These are phyloP conservation scores for Globisporangium alternatum DNA, from an alignment of 352 stramenopile species.

Conservation along the genomic window DNA sequence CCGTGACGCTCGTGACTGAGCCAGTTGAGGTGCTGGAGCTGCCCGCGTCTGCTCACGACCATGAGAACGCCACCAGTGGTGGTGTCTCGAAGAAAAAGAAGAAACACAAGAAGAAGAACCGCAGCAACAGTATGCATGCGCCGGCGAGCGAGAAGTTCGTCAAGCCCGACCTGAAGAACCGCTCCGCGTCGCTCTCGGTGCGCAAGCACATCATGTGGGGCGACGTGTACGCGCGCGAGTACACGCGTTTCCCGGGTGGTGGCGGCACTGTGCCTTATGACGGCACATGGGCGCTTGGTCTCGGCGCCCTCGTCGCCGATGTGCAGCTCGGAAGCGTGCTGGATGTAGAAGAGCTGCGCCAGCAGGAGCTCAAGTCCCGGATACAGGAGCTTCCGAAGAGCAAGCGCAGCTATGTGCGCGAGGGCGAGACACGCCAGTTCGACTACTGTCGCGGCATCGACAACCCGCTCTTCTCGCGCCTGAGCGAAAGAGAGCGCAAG, in stretches of 20 bases:
- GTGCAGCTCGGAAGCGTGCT: conserved; percentile 68
- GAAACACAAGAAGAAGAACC: conserved; percentile 69
- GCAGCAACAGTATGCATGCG: conserved; percentile 69
- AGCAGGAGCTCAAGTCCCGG: conserved; percentile 49
- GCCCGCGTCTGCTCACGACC: conserved; percentile 15
- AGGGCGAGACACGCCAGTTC: conserved; percentile 78
- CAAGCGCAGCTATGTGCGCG: conserved; percentile 47
- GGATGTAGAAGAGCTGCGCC: conserved; percentile 54
- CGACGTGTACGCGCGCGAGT: conserved; percentile 64
- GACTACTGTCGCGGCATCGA: conserved; percentile 69
- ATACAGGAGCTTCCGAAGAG: conserved; percentile 63
- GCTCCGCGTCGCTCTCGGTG: conserved; percentile 56
- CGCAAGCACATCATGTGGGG: conserved; percentile 82
- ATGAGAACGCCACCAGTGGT: conserved; percentile 21
- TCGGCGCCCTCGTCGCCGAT: conserved; percentile 59
- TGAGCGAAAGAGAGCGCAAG: conserved; percentile 71
- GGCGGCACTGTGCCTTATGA: conserved; percentile 76
- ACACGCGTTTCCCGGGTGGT: conserved; percentile 74
- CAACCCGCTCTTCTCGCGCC: conserved; percentile 74
- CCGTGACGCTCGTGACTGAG: conserved; percentile 39
- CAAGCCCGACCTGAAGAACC: conserved; percentile 36
- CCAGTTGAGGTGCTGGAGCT: conserved; percentile 42
- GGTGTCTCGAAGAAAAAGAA: conserved; percentile 50
- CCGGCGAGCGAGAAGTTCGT: conserved; percentile 26
- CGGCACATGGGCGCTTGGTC: conserved; percentile 76